A percentile compares a stretch with the other conserved stretches of the same genome.
Conservation (phyloP, 1,284 basidiomycete genomes). For the Ganoderma resinaceum region DNA sequence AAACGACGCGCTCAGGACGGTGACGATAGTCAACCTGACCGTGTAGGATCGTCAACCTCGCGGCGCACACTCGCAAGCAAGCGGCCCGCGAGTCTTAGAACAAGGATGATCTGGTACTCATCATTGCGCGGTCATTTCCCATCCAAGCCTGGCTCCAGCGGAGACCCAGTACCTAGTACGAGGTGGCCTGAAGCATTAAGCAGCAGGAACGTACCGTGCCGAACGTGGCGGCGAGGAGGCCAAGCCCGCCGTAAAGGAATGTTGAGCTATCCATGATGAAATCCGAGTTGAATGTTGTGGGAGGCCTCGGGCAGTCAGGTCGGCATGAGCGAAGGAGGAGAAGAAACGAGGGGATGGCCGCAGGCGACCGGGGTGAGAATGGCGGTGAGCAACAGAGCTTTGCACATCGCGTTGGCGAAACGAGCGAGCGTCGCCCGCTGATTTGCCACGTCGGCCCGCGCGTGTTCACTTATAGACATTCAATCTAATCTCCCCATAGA, state of each 20-base stretch:
- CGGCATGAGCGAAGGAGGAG: conserved; percentile 22
- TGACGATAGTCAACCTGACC: conserved; percentile 50
- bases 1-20: conserved; percentile 42
- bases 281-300: not conserved
- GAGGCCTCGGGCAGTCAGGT: conserved; percentile 14
- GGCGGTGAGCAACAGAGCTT: conserved; percentile 5
- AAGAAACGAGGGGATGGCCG: conserved; percentile 2
- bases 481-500: not conserved
- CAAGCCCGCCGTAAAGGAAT: conserved; percentile 33
- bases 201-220: conserved; percentile 34
- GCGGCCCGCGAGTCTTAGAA: conserved; percentile 81
- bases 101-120: conserved; percentile 86
- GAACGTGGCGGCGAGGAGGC: conserved; percentile 34
- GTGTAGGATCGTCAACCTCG: conserved; percentile 65
- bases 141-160: not conserved
- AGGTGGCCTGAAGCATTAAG: not conserved
- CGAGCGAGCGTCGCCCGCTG: conserved; percentile 1
- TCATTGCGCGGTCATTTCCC: conserved; percentile 45
- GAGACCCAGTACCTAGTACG: not conserved
- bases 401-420: not conserved
- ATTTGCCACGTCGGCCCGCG: conserved; percentile 25
- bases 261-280: conserved; percentile 33
- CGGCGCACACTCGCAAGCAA: conserved; percentile 53
- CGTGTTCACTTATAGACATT: not conserved
- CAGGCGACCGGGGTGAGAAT: not conserved